phyloP scores from a whole-genome alignment of 2,329 filamentous ascomycete genomes.

The Cercospora nicotianae region DNA sequence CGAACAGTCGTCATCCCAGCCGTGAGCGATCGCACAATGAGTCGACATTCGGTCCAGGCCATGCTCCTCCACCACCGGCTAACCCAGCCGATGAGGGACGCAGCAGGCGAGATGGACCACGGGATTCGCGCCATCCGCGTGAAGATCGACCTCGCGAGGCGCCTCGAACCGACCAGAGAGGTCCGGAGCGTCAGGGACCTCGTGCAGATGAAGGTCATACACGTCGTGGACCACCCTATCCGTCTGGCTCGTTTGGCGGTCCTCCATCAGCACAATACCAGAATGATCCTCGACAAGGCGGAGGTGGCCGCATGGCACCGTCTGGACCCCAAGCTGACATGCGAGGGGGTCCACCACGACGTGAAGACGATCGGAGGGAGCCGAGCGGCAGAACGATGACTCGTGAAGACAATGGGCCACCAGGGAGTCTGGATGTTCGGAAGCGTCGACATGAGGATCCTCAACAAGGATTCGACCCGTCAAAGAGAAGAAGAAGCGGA shows the following conservation, averaged over 20 bases:
- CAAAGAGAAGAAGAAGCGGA: slow-evolving; percentile 32
- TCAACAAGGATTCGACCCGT: slow-evolving; percentile 25
- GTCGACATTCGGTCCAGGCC: slow-evolving; percentile 8
- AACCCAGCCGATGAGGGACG: slow-evolving; percentile 30
- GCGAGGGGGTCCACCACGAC: slow-evolving; percentile 26
- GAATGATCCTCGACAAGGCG: slow-evolving; percentile 23
- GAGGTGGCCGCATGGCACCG: slow-evolving; percentile 21
- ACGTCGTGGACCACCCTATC: slow-evolving; percentile 22
- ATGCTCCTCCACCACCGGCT: slow-evolving; percentile 25
- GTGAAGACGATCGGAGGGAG: slow-evolving; percentile 29
- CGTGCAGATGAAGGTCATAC: slow-evolving; percentile 24
- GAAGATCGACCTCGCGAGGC: slow-evolving; percentile 25
- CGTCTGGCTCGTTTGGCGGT: slow-evolving; percentile 16
- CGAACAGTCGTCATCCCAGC: slow-evolving; percentile 33
- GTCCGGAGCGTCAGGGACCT: slow-evolving; percentile 2
- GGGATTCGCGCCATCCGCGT: slow-evolving; percentile 31
- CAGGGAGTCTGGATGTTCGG: slow-evolving; percentile 22
- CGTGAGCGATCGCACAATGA: slow-evolving; percentile 31
- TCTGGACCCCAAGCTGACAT: slow-evolving; percentile 19
- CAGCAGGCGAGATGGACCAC: slow-evolving; percentile 25
- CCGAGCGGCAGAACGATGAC: slow-evolving; percentile 17
- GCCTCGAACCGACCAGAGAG: slow-evolving; percentile 18
- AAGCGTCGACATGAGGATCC: slow-evolving; percentile 36
- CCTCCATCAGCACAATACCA: slow-evolving; percentile 26
- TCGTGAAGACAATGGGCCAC: slow-evolving; percentile 23